A percentile compares a stretch with the other conserved stretches of the same genome.
Conservation (phyloP, 1,284 basidiomycete species). For the Ustilago hordei region DNA sequence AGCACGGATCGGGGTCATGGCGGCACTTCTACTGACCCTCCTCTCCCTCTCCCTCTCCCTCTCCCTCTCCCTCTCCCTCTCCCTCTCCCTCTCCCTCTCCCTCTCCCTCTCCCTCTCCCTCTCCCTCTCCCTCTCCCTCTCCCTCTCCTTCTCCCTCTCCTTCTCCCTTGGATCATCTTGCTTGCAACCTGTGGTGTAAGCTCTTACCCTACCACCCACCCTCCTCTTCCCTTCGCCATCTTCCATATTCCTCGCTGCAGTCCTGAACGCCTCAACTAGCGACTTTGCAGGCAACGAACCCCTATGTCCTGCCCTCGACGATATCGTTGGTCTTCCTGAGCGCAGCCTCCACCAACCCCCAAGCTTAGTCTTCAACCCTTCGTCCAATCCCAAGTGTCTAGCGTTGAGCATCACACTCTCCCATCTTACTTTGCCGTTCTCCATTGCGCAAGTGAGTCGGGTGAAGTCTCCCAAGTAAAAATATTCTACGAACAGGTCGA, state of each 20-base stretch:
- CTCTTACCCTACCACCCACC: background rate
- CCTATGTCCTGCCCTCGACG: background rate
- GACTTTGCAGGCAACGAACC: background rate
- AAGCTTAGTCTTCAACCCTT: slow-evolving; percentile 9
- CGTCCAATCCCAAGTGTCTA: slow-evolving; percentile 9
- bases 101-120: no score
- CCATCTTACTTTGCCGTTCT: slow-evolving; percentile 17
- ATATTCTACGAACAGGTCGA: slow-evolving; percentile 20
- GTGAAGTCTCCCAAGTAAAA: slow-evolving; percentile 30
- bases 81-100: no score
- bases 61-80: no score
- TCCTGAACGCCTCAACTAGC: background rate
- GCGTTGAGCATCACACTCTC: slow-evolving; percentile 33
- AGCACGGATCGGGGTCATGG: slow-evolving; percentile 6
- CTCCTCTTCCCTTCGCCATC: background rate
- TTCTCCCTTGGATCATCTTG: background rate
- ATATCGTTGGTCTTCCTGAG: background rate
- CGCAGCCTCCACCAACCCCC: slow-evolving; percentile 25
- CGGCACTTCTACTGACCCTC: background rate
- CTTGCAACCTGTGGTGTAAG: slow-evolving; percentile 4
- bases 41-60: background rate
- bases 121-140: background rate
- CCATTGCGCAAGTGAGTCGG: slow-evolving; percentile 16
- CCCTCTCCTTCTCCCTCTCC: background rate
- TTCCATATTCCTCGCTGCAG: background rate